Evolutionary conservation across 2,329 filamentous ascomycete genomes (phyloP).

Genomic region (Alternaria alternata): DNA sequence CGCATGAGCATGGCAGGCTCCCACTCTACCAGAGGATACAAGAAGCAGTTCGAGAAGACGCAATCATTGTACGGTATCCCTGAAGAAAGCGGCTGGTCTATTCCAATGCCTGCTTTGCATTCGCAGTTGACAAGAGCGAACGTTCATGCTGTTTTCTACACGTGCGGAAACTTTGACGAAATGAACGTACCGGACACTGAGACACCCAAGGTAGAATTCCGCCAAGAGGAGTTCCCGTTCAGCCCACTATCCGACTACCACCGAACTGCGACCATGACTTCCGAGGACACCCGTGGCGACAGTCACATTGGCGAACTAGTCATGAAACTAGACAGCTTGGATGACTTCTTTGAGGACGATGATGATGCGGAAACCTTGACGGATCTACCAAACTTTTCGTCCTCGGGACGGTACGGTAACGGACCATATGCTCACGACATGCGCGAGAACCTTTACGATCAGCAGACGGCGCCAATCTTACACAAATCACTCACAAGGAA

Average conservation of each 20-base stretch:
- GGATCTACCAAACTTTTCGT: constrained; percentile 44
- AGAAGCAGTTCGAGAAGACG: constrained; percentile 93
- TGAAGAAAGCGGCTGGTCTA: constrained; percentile 94
- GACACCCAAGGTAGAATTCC: constrained; percentile 91
- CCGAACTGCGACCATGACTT: constrained; percentile 90
- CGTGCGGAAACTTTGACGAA: constrained; percentile 68
- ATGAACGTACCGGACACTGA: constrained; percentile 65
- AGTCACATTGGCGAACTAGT: constrained; percentile 84
- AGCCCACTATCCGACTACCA: constrained; percentile 74
- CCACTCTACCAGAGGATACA: constrained; percentile 78
- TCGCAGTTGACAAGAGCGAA: constrained; percentile 87
- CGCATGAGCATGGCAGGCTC: constrained; percentile 98
- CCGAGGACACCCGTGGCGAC: constrained; percentile 78
- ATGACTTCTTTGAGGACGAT: constrained; percentile 63
- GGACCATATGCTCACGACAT: constrained; percentile 36
- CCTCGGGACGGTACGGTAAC: constrained; percentile 40
- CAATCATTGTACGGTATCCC: constrained; percentile 97
- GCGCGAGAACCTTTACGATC: constrained; percentile 85
- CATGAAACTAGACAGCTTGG: constrained; percentile 62
- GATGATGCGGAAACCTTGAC: constrained; percentile 49
- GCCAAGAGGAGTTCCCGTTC: constrained; percentile 85
- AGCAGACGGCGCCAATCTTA: constrained; percentile 88
- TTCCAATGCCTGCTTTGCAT: constrained; percentile 90
- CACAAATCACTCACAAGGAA: constrained; percentile 80
- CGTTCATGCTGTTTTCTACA: constrained; percentile 95